Conservation (phyloP, 2,329 filamentous ascomycete genomes). For the Xylariomycetidae sp. region DNA sequence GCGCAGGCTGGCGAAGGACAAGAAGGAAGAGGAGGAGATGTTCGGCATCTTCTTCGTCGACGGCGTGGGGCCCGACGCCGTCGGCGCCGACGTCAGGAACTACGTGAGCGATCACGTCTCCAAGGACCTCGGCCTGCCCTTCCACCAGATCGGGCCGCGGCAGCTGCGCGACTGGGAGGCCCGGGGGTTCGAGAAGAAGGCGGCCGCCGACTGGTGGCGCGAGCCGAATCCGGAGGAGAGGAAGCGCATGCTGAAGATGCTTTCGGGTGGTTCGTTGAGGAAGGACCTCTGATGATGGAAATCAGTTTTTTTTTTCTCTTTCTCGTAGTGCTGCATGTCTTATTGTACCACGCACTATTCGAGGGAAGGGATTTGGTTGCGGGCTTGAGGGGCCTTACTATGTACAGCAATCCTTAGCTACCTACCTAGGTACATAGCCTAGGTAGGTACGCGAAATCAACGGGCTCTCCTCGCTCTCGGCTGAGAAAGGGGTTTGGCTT, state of each 20-base stretch:
- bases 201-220: constrained; percentile 14
- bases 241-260: constrained; percentile 11
- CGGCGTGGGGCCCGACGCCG: constrained; percentile 1
- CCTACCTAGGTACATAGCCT: no score
- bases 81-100: background rate
- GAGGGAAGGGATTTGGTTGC: no score
- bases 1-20: background rate
- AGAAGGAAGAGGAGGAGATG: constrained; percentile 5
- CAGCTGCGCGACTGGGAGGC: constrained; percentile 14
- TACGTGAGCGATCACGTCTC: constrained; percentile 19
- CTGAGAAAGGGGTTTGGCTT: no score
- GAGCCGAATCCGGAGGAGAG: constrained; percentile 13
- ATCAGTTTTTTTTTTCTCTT: no score
- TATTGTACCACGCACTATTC: no score
- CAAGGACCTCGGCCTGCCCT: constrained; percentile 19
- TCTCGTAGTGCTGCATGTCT: no score
- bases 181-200: constrained; percentile 17
- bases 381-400: no score
- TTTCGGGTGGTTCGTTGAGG: constrained; percentile 5
- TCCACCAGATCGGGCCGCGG: constrained; percentile 14
- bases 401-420: no score
- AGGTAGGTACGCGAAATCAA: no score
- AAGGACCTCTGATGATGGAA: constrained; percentile 15
- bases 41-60: constrained; percentile 11
- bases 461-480: no score